These are phyloP conservation scores for Porodaedalea pini DNA, from an alignment of 1,284 basidiomycete genomes.

Conservation along the genomic window DNA sequence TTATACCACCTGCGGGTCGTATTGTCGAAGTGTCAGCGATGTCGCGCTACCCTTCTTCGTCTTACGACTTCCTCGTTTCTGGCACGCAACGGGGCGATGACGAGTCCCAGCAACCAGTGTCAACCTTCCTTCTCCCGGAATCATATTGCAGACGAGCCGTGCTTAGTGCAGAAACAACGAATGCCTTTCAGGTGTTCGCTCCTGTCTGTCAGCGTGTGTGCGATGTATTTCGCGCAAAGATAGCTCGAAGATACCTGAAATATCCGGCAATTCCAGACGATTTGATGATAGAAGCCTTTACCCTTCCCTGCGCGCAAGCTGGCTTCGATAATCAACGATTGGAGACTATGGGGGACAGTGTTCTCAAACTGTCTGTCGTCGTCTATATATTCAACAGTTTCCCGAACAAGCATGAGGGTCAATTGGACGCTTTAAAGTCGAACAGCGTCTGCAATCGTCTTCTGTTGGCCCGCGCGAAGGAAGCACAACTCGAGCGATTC, in stretches of 20 bases:
- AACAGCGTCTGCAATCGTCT: conserved; percentile 66
- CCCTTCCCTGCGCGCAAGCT: conserved; percentile 58
- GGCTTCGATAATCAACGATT: conserved; percentile 77
- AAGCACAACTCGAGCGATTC: conserved; percentile 58
- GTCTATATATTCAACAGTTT: conserved; percentile 74
- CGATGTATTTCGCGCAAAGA: conserved; percentile 57
- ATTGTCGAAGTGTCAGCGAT: conserved; percentile 13
- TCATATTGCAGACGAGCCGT: conserved; percentile 48
- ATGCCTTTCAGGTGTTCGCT: conserved; percentile 56
- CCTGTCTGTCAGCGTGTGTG: conserved; percentile 63
- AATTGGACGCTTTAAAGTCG: conserved; percentile 61
- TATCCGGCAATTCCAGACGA: conserved; percentile 56
- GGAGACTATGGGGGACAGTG: conserved; percentile 81
- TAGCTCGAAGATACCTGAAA: conserved; percentile 47
- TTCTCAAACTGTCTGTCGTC: conserved; percentile 72
- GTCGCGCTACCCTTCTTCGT: not conserved
- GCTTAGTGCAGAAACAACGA: conserved; percentile 45
- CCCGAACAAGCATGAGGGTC: conserved; percentile 77
- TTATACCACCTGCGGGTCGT: conserved; percentile 3
- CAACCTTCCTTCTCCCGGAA: conserved; percentile 44
- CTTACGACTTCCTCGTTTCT: not conserved
- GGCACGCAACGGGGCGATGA: not conserved
- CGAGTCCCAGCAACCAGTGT: not conserved
- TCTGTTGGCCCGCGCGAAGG: conserved; percentile 61
- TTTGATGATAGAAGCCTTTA: conserved; percentile 67